phyloP scores from a whole-genome alignment of 2,329 filamentous ascomycete genomes.

The Penicillium sp. region DNA sequence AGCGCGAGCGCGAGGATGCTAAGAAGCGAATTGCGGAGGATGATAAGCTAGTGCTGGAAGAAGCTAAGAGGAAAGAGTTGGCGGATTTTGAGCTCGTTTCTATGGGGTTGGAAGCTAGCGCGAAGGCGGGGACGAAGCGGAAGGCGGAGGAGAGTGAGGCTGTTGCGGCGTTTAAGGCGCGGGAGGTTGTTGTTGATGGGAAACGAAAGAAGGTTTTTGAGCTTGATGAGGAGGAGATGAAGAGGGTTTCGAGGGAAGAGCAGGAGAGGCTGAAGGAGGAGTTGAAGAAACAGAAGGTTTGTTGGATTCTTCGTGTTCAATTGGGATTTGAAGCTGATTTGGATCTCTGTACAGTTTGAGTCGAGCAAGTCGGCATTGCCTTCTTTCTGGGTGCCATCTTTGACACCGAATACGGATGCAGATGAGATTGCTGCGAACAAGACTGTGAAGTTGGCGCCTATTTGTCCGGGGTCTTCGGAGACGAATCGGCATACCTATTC shows the following conservation, averaged over 20 bases:
- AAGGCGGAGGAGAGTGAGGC: conserved; percentile 30
- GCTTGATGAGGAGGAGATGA: conserved; percentile 73
- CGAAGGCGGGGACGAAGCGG: conserved; percentile 25
- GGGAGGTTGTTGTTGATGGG: conserved; percentile 48
- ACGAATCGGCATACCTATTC: conserved; percentile 71
- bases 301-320: neutral
- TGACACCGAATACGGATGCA: conserved; percentile 66
- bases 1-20: conserved; percentile 63
- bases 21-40: conserved; percentile 63
- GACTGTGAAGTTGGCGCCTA: conserved; percentile 64
- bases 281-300: conserved; percentile 70
- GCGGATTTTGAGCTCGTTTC: conserved; percentile 83
- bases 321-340: neutral
- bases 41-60: conserved; percentile 62
- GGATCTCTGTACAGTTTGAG: conserved; percentile 41
- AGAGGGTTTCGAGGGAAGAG: conserved; percentile 68
- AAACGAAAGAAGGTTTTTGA: conserved; percentile 75
- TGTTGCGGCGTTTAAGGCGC: conserved; percentile 28
- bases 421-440: conserved; percentile 59
- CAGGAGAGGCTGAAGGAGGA: conserved; percentile 67
- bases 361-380: conserved; percentile 68
- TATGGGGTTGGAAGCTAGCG: conserved; percentile 56
- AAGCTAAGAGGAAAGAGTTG: conserved; percentile 69
- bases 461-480: conserved; percentile 72
- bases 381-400: conserved; percentile 89